Evolutionary conservation across 2,329 filamentous ascomycete species (phyloP).

Genomic region (Cladosporium sp.): DNA sequence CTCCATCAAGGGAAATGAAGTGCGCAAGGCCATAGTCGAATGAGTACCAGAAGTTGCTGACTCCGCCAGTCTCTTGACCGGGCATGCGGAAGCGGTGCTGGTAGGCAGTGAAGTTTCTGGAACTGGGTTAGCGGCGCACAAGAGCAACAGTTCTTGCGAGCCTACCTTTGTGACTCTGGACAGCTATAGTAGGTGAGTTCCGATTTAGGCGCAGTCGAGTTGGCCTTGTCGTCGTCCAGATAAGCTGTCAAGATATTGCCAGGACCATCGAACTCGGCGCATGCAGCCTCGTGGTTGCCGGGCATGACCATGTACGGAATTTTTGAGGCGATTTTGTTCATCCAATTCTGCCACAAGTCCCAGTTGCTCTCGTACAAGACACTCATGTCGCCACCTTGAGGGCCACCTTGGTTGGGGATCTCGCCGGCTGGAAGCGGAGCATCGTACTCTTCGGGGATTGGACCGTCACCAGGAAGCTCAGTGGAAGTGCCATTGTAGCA

Average conservation of each 20-base stretch:
- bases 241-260: slow-evolving; percentile 50
- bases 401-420: slow-evolving; percentile 49
- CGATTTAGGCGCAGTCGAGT: slow-evolving; percentile 43
- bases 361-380: slow-evolving; percentile 55
- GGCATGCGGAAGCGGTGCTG: slow-evolving; percentile 57
- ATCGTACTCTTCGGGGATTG: slow-evolving; percentile 46
- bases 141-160: not conserved
- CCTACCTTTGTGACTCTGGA: slow-evolving; percentile 48
- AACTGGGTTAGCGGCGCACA: not conserved
- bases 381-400: slow-evolving; percentile 52
- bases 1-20: slow-evolving; percentile 51
- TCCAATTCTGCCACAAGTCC: slow-evolving; percentile 41
- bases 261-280: slow-evolving; percentile 34
- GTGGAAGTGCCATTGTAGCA: slow-evolving; percentile 55
- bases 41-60: slow-evolving; percentile 56
- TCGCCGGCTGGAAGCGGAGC: slow-evolving; percentile 51
- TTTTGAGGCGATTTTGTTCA: slow-evolving; percentile 48
- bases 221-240: slow-evolving; percentile 34
- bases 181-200: slow-evolving; percentile 55
- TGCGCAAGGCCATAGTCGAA: slow-evolving; percentile 57
- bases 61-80: slow-evolving; percentile 50
- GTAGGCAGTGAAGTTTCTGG: slow-evolving; percentile 51
- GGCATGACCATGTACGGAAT: slow-evolving; percentile 55
- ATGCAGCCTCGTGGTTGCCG: slow-evolving; percentile 55
- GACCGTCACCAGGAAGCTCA: slow-evolving; percentile 43